Percentiles rank a stretch among this genome's conserved stretches.
phyloP scores from a whole-genome alignment of 108 stramenopile species.

The Ochromonas danica region DNA sequence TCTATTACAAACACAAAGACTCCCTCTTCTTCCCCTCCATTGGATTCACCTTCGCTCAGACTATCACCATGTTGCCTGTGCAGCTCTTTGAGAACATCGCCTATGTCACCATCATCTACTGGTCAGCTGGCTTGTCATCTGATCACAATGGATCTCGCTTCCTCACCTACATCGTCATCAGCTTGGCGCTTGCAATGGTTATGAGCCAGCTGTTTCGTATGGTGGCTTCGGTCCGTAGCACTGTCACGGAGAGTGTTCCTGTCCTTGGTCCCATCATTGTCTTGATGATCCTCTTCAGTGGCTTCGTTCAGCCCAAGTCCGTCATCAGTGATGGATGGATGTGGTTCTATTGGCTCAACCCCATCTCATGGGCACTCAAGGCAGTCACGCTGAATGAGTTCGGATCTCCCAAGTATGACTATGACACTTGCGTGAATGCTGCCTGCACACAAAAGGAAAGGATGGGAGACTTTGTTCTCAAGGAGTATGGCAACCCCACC shows the following conservation, averaged over 20 bases:
- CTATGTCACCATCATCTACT: conserved; percentile 48
- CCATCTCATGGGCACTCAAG: conserved; percentile 42
- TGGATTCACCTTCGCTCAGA: conserved; percentile 20
- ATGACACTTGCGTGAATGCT: conserved; percentile 5
- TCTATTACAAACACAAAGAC: conserved; percentile 81
- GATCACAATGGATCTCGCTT: conserved; percentile 37
- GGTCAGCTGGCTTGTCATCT: conserved; percentile 43
- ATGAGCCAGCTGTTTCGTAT: conserved; percentile 50
- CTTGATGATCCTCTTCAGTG: conserved; percentile 55
- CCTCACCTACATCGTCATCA: conserved; percentile 42
- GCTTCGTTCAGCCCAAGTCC: conserved; percentile 45
- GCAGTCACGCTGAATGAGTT: conserved; percentile 43
- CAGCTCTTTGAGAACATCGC: conserved; percentile 37
- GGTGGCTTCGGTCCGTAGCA: conserved; percentile 45
- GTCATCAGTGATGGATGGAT: conserved; percentile 39
- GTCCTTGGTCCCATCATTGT: conserved; percentile 43
- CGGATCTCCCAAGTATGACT: conserved; percentile 34
- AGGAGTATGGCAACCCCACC: conserved; percentile 42
- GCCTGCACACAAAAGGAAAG: background rate
- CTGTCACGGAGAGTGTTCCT: conserved; percentile 47
- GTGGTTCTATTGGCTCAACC: conserved; percentile 50
- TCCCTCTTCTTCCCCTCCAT: conserved; percentile 76
- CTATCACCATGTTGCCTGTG: background rate
- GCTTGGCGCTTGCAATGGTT: conserved; percentile 34
- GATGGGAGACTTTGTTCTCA: conserved; percentile 3